phyloP scores from a whole-genome alignment of 345 rosid genomes.

The Salix viminalis region DNA sequence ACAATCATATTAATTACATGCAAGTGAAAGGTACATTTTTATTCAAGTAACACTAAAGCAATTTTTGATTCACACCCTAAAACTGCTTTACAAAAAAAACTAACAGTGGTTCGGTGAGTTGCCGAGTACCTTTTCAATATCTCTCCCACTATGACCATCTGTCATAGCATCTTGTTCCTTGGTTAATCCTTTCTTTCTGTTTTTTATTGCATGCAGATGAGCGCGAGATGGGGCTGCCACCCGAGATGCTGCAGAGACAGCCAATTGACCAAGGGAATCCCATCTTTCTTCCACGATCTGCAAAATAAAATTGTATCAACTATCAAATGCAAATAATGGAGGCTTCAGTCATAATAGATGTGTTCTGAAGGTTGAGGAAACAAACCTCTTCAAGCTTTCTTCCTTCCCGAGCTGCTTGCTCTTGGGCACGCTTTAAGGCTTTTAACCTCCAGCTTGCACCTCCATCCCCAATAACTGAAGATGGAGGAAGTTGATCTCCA shows the following conservation, averaged over 20 bases:
- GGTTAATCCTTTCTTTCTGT: slow-evolving; percentile 43
- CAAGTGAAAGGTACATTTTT: neutral
- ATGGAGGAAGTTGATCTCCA: slow-evolving; percentile 38
- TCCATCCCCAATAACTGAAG: slow-evolving; percentile 83
- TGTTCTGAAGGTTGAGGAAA: neutral
- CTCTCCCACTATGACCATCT: slow-evolving; percentile 32
- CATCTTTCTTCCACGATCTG: slow-evolving; percentile 80
- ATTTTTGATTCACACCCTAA: neutral
- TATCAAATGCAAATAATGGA: slow-evolving; percentile 12
- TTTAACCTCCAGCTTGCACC: slow-evolving; percentile 97
- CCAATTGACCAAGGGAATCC: slow-evolving; percentile 75
- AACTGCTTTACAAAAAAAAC: neutral
- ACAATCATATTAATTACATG: slow-evolving; percentile 9
- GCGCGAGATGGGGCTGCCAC: slow-evolving; percentile 80
- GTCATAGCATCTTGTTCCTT: slow-evolving; percentile 26
- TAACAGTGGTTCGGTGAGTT: neutral
- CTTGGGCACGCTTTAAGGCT: slow-evolving; percentile 80
- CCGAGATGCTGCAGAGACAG: slow-evolving; percentile 63
- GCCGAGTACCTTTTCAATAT: slow-evolving; percentile 44
- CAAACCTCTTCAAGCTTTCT: slow-evolving; percentile 57
- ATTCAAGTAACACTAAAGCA: neutral
- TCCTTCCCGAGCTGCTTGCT: slow-evolving; percentile 91
- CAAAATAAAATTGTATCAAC: slow-evolving; percentile 22
- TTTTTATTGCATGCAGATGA: slow-evolving; percentile 74
- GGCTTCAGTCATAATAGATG: slow-evolving; percentile 1